Percentiles rank a stretch among this genome's conserved stretches.
These are phyloP conservation scores for Tetrahymena thermophila DNA, from an alignment of 73 alveolate species.

Conservation along the genomic window DNA sequence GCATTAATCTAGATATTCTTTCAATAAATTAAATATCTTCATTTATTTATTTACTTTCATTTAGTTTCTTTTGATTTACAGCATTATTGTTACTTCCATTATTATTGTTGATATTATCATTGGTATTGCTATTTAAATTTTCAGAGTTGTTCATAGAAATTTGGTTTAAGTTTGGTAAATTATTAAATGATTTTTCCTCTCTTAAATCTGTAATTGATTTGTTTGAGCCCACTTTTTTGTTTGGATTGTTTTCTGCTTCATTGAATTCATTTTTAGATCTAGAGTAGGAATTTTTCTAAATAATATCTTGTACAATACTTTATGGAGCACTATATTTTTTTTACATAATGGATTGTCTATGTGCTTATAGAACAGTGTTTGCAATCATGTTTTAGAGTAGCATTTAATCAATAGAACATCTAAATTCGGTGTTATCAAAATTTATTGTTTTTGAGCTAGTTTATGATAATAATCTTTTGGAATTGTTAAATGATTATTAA, in stretches of 20 bases:
- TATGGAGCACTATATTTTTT: not conserved
- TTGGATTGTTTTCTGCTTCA: not conserved
- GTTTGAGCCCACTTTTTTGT: not conserved
- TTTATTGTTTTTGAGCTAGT: not conserved
- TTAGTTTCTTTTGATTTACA: too few species aligned
- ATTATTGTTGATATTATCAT: too few species aligned
- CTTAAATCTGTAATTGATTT: not conserved
- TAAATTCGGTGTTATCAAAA: not conserved
- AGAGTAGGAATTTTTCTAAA: not conserved
- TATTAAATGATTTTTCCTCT: not conserved
- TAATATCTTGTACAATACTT: not conserved
- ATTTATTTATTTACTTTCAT: not conserved
- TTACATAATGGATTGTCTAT: not conserved
- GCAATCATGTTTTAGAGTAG: not conserved
- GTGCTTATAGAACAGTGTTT: not conserved
- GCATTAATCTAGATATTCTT: not conserved
- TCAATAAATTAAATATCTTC: not conserved
- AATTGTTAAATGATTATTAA: not conserved
- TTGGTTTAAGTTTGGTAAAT: not conserved
- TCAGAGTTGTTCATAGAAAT: not conserved
- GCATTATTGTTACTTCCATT: not conserved
- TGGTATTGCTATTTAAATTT: not conserved
- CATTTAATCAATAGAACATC: not conserved
- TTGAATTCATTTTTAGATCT: not conserved
- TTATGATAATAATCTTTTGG: not conserved